A percentile compares a stretch with the other conserved stretches of the same genome.
Conservation (phyloP, 352 stramenopile species). For the Salisapilia sapeloensis region DNA sequence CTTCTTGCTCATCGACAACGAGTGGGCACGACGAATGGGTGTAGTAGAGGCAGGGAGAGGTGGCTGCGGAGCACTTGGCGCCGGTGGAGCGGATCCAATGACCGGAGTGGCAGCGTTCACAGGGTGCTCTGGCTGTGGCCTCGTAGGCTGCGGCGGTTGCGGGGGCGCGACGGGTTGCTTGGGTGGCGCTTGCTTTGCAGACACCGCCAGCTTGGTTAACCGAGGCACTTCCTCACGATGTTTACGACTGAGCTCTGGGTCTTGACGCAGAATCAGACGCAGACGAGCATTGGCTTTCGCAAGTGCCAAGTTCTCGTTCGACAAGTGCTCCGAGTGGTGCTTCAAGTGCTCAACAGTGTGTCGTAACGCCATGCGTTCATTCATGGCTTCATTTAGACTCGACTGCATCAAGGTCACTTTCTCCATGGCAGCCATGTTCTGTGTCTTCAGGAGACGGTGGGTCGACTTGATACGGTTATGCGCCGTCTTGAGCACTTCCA, state of each 20-base stretch:
- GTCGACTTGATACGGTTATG: constrained; percentile 70
- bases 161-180: constrained; percentile 24
- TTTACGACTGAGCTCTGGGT: constrained; percentile 70
- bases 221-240: constrained; percentile 72
- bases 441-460: constrained; percentile 65
- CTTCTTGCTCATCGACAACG: constrained; percentile 36
- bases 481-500: constrained; percentile 57
- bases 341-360: constrained; percentile 55
- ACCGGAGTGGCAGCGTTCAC: background rate
- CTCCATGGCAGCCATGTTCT: constrained; percentile 66
- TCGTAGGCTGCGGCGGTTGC: constrained; percentile 15
- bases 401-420: constrained; percentile 67
- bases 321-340: constrained; percentile 59
- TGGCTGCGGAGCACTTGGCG: constrained; percentile 12
- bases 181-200: constrained; percentile 39
- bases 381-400: constrained; percentile 49
- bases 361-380: constrained; percentile 49
- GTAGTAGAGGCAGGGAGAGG: constrained; percentile 11
- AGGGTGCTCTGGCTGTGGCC: constrained; percentile 3
- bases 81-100: constrained; percentile 13
- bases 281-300: constrained; percentile 72
- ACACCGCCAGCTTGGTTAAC: constrained; percentile 62
- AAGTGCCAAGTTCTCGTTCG: constrained; percentile 70
- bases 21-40: constrained; percentile 44
- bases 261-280: constrained; percentile 65